Base-by-base conservation (phyloP, 1,139 yeast species). In the Saccharomyces pastorianus region DNA sequence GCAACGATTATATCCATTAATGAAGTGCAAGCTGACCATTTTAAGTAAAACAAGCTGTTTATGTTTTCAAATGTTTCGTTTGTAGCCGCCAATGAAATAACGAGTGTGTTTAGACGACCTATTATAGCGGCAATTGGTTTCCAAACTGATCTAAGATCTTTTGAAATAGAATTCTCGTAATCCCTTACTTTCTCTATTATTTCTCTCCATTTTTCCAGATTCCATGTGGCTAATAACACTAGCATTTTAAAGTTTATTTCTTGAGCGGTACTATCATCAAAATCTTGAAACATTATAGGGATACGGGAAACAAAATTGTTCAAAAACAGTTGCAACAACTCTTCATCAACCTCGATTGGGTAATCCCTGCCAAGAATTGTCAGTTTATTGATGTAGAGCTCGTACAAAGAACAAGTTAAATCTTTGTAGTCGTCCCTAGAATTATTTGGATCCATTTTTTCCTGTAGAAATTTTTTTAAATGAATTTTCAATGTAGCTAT, bases 1-100 rank as follows among this genome's bases (percentile, higher is more conserved):
- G 73, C 69, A n/a, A 69, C 61, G 23, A 66, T 64, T 29, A 61
- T 60, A 62, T 64, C 75, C 48, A 56, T 57, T 20, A 55, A 58
- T 3, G 64, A 60, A 58, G 50, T 62, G 20, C 61, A 64, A 26
- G 60, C 53, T 53, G 59, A 47, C 58, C 61, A 59, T 32, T 61
- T 58, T 7, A 67, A 26, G 32, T 54, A 47, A 14, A 59, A 55
- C 1, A 51, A 48, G 11, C 49, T 47, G n/a, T 48, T 38, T 9
- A 14, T 38, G 9, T 38, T 38, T 17, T 50, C 48, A 28, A 17
- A 23, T 7, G 47, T 51, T 4, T 48, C 53, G 23, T 26, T 34
- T 9, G 47, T 48, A 11, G 48, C 49, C 7, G 54, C 54, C 14
- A 64, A 42, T 2, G 52, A 50, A 26, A 53, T 20, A 9, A 63